phyloP scores from a whole-genome alignment of 2,329 filamentous ascomycete species.

The Conoideocrella luteorostrata region DNA sequence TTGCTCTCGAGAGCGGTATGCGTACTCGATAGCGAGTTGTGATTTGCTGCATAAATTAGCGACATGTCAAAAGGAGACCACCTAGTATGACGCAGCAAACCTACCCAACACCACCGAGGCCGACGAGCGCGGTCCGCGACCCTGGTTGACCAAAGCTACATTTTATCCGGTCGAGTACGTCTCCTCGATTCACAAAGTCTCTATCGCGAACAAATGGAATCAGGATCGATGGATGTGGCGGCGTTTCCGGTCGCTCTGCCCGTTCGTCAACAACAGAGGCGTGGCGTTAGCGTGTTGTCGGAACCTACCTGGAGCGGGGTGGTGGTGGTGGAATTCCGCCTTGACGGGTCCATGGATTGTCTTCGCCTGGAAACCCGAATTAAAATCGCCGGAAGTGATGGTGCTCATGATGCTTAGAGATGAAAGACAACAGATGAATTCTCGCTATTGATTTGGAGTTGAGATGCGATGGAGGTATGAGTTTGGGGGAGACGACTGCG shows the following conservation, averaged over 20 bases:
- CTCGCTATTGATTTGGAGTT: no score
- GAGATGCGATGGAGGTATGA: no score
- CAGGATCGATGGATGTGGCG: no score
- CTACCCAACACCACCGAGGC: no score
- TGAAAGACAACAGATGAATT: no score
- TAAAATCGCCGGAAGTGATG: not conserved
- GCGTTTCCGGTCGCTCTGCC: slow-evolving; percentile 12
- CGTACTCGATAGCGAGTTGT: no score
- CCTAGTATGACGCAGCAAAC: no score
- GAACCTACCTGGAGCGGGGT: not conserved
- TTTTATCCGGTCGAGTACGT: slow-evolving; percentile 18
- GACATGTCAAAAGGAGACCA: no score
- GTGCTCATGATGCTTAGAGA: not conserved
- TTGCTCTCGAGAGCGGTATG: no score
- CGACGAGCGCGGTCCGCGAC: slow-evolving; percentile 8
- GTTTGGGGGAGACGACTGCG: no score
- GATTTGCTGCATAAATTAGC: slow-evolving; percentile 13
- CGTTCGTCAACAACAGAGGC: not conserved
- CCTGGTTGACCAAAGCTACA: slow-evolving; percentile 18
- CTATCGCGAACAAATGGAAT: slow-evolving; percentile 22
- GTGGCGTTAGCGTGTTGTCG: not conserved
- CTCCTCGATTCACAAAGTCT: no score
- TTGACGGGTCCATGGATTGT: not conserved
- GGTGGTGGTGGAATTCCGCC: not conserved
- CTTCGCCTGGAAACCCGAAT: not conserved